These are phyloP conservation scores for Besnoitia besnoiti DNA, from an alignment of 169 alveolate genomes.

Conservation along the genomic window DNA sequence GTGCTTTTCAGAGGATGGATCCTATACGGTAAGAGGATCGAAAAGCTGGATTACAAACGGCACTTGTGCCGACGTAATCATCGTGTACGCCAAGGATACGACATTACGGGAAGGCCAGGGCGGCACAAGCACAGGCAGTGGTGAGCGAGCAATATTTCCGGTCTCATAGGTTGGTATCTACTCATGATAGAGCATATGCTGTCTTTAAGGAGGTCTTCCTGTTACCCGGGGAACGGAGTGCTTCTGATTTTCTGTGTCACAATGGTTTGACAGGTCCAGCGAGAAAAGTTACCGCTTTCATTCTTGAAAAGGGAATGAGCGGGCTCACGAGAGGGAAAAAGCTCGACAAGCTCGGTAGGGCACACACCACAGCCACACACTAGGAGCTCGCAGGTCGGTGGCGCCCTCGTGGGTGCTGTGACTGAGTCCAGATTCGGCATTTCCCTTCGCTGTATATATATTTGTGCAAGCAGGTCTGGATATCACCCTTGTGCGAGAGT, in stretches of 20 bases:
- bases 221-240: too few species aligned
- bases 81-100: slow-evolving; percentile 74
- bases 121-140: too few species aligned
- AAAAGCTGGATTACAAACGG: slow-evolving; percentile 91
- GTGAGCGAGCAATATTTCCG: too few species aligned
- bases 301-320: slow-evolving; percentile 79
- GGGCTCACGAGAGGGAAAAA: slow-evolving; percentile 83
- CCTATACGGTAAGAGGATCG: slow-evolving; percentile 79
- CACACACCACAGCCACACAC: background rate
- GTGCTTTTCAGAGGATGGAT: slow-evolving; percentile 75
- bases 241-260: background rate
- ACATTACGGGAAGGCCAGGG: too few species aligned
- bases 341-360: slow-evolving; percentile 82
- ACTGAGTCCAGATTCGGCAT: too few species aligned
- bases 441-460: too few species aligned
- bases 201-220: too few species aligned
- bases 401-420: too few species aligned
- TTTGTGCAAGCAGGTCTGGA: too few species aligned
- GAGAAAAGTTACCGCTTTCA: slow-evolving; percentile 82
- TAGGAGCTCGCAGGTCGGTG: background rate
- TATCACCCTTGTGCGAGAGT: too few species aligned
- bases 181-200: too few species aligned
- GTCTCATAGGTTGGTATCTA: too few species aligned
- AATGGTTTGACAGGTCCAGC: background rate
- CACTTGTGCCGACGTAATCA: slow-evolving; percentile 84